Base-by-base conservation (phyloP, 768 basidiomycete species). In the Erythrobasidium yunnanense region DNA sequence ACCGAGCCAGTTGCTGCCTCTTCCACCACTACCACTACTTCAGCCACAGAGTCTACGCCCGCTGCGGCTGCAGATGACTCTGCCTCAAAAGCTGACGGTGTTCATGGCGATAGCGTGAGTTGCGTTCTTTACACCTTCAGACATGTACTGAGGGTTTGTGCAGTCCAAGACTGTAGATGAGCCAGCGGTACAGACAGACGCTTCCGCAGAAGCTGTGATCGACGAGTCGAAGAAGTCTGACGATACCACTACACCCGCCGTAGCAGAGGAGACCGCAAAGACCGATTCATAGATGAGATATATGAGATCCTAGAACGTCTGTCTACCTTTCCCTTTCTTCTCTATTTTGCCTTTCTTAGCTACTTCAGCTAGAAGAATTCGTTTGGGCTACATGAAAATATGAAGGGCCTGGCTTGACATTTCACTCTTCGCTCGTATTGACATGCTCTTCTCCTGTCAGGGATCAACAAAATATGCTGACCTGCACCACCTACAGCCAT, bases 31-130 rank as follows among this genome's bases (percentile, higher is more conserved):
- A 66, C 68, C 68, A 71, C 72, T 67, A 71, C 76, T 51, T 77
- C 71, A 29, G 74, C 75, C 52, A 74, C 76, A 42, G 76, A 75
- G 63, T 69, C 69, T 29, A 72, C 76, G 65, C 77, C 74, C 46
- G 79, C 69, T 18, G 67, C 50, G 13, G 63, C 67, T 2, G 63
- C 68, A 15, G 68, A 63, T 29, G 70, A 55, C n/a, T n/a, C 55
- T 30, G 55, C 29, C 4, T 23, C 27, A n/a, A 47, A 46, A 15
- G 49, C 23, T 20, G 33, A 32, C 4, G 63, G 33, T 23, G 53
- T 57, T 7, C 60, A 63, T 23, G 60, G 60, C 47, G 60, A 66
- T 34, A 2, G 22, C n/a, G 55, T 66, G 34, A 4, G 56, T 29
- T 20, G 27, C 11, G 22, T 23, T 22, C n/a, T 49, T 30, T 20